Percentiles rank a stretch among this genome's conserved stretches.
phyloP scores from a whole-genome alignment of 371 early-diverging fungal species.

The Mortierella sp. region DNA sequence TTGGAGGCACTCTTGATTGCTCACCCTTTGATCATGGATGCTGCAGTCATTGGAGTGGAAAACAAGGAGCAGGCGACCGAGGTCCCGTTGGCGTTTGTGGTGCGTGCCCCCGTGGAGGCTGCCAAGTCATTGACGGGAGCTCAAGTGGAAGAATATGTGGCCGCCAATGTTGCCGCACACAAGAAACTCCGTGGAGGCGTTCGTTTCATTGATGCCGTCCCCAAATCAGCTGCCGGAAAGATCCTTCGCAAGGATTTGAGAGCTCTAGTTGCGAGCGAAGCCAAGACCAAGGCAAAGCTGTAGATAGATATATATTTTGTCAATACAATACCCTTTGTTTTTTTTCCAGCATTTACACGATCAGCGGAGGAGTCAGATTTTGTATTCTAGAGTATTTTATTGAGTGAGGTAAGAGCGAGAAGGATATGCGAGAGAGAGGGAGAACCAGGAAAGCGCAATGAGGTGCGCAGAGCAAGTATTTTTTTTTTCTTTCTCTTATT shows the following conservation, averaged over 20 bases:
- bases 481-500: background rate
- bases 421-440: background rate
- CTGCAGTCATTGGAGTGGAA: conserved; percentile 77
- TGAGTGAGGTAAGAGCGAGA: background rate
- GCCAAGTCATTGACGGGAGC: conserved; percentile 38
- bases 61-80: conserved; percentile 74
- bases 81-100: conserved; percentile 81
- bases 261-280: conserved; percentile 45
- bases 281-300: conserved; percentile 40
- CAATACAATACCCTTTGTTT: no score
- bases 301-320: conserved; percentile 8
- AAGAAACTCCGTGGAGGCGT: conserved; percentile 86
- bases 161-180: conserved; percentile 70
- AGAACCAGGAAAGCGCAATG: no score
- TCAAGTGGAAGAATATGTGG: conserved; percentile 64
- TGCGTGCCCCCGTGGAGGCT: conserved; percentile 56
- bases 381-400: no score
- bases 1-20: conserved; percentile 80
- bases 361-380: no score
- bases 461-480: background rate
- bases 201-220: conserved; percentile 71
- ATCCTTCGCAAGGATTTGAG: conserved; percentile 72
- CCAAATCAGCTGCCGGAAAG: conserved; percentile 86
- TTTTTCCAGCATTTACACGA: no score
- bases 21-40: conserved; percentile 75